Conservation (phyloP, 139 green algal species). For the Micractinium conductrix region DNA sequence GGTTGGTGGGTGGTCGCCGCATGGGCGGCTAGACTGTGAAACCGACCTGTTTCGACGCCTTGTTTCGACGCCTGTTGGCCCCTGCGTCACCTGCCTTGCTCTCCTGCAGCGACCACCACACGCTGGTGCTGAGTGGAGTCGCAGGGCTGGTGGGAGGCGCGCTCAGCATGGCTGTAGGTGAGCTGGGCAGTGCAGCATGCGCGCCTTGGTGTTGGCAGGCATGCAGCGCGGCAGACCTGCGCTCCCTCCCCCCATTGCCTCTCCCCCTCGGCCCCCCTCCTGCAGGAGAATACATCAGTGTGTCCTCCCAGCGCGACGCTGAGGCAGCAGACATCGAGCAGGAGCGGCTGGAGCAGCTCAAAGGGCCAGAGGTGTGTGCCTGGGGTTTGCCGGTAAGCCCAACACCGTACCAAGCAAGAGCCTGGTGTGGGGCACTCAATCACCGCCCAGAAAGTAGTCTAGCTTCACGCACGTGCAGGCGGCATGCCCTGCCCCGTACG, state of each 20-base stretch:
- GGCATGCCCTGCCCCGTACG: too few relatives aligned
- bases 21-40: too few relatives aligned
- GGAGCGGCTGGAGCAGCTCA: conserved; percentile 70
- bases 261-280: neutral
- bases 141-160: conserved; percentile 73
- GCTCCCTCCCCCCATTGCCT: neutral
- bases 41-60: too few relatives aligned
- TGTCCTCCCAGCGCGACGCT: conserved; percentile 64
- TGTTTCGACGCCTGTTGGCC: too few relatives aligned
- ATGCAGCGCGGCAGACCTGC: neutral
- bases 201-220: neutral
- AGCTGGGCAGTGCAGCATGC: neutral
- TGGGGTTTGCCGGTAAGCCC: too few relatives aligned
- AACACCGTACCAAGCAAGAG: too few relatives aligned
- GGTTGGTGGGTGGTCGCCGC: too few relatives aligned
- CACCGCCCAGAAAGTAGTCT: too few relatives aligned
- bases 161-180: conserved; percentile 46
- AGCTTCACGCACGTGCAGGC: too few relatives aligned
- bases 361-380: conserved; percentile 53
- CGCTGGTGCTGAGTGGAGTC: conserved; percentile 62
- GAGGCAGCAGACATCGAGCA: conserved; percentile 83
- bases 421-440: too few relatives aligned
- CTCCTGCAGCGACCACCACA: conserved; percentile 40
- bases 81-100: too few relatives aligned
- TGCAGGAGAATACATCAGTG: conserved; percentile 76